These are phyloP conservation scores for Penstemon davidsonii DNA, from an alignment of 257 asterid species.

Conservation along the genomic window DNA sequence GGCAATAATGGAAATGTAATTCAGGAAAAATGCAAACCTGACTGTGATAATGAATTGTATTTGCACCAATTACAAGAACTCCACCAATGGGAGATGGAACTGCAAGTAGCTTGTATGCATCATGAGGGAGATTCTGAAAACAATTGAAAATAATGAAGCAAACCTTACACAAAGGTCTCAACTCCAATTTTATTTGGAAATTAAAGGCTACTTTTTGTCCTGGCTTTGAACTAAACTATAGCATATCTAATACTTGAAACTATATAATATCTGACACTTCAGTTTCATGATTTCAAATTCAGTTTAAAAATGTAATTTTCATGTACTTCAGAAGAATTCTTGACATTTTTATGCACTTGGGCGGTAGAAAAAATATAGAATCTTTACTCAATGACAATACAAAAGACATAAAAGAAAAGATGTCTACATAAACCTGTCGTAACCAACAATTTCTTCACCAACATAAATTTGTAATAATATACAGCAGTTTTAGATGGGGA, in stretches of 20 bases:
- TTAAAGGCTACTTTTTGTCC: slow-evolving; percentile 15
- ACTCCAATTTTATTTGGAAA: neutral
- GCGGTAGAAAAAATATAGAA: neutral
- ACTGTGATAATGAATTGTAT: slow-evolving; percentile 93
- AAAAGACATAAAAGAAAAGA: neutral
- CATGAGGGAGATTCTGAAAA: slow-evolving; percentile 90
- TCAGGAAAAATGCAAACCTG: slow-evolving; percentile 58
- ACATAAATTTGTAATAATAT: neutral
- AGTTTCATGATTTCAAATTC: neutral
- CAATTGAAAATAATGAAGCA: slow-evolving; percentile 22
- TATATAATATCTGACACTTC: slow-evolving; percentile 4
- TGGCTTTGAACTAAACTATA: neutral
- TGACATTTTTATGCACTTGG: neutral
- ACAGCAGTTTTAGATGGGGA: too few species aligned
- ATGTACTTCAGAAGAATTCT: neutral
- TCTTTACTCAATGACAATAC: neutral
- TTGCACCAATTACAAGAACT: slow-evolving; percentile 89
- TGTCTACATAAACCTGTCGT: neutral
- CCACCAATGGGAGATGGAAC: slow-evolving; percentile 99
- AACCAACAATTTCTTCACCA: neutral
- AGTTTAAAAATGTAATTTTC: neutral
- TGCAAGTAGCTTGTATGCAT: slow-evolving; percentile 97
- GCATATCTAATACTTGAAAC: neutral
- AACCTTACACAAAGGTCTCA: slow-evolving; percentile 11
- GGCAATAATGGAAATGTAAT: slow-evolving; percentile 20